Conservation (phyloP, 768 basidiomycete genomes). For the Leucosporidium creatinivorum region DNA sequence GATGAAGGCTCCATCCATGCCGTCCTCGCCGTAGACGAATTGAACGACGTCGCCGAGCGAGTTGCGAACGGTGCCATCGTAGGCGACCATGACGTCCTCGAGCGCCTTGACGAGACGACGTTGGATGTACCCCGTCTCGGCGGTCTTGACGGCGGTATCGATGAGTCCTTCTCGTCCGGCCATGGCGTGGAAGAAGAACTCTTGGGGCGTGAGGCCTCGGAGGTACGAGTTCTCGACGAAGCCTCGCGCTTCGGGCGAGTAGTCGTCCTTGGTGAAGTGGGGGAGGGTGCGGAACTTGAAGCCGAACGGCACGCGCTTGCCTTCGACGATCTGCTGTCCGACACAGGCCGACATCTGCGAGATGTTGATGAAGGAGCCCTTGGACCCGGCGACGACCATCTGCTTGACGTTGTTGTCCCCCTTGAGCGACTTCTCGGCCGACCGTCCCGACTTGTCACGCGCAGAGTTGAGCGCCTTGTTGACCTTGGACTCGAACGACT, state of each 20-base stretch:
- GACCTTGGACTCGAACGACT: constrained; percentile 90
- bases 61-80: constrained; percentile 96
- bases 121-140: constrained; percentile 98
- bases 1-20: constrained; percentile 97
- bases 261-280: constrained; percentile 97
- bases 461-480: constrained; percentile 87
- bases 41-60: constrained; percentile 93
- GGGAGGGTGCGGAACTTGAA: constrained; percentile 94
- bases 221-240: constrained; percentile 99
- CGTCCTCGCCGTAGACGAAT: constrained; percentile 96
- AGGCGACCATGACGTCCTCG: constrained; percentile 95
- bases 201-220: constrained; percentile 85
- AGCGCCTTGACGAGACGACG: constrained; percentile 95
- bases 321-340: constrained; percentile 96
- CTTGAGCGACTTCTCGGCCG: constrained; percentile 94
- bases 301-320: constrained; percentile 95
- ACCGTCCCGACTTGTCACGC: constrained; percentile 90
- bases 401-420: constrained; percentile 99
- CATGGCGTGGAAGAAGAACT: constrained; percentile 99
- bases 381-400: constrained; percentile 99
- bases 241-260: constrained; percentile 92
- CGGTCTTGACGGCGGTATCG: constrained; percentile 99
- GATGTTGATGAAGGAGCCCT: constrained; percentile 86
- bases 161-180: constrained; percentile 98
- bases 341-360: constrained; percentile 99